Base-by-base conservation (phyloP, 768 basidiomycete genomes). In the Mrakia hoshinonis region DNA sequence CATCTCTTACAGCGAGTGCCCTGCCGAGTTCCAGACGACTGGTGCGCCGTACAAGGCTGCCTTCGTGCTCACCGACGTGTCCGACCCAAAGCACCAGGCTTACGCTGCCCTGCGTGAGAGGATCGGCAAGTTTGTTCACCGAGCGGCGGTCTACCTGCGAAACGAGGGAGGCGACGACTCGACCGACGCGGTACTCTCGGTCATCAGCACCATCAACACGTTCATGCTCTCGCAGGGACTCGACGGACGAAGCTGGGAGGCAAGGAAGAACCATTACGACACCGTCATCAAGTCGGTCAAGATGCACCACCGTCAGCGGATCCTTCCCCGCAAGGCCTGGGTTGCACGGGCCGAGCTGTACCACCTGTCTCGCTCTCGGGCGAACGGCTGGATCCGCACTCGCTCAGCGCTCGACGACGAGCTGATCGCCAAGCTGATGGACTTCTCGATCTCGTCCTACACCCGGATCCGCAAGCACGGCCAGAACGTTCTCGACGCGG, bases 361-460 rank as follows among this genome's bases (percentile, higher is more conserved):
- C 31, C 64, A 65, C 43, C 29, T 84, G 61, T 85, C 85, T 10
- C 85, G 90, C 36, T 81, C 90, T 46, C 89, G 89, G 76, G 86
- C 90, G 83, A 87, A 90, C 74, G 83, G 88, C 1, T 77, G 90
- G 63, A 89, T 88, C 78, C 87, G 90, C 55, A 83, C 84, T 51
- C 85, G 91, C 36, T 87, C 88, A 11, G 84, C 82, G 43, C 82
- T 90, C n/a, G 90, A 91, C 73, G 89, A 91, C 77, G 81, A 79
- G 72, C 80, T 92, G 26, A 80, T 92, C 9, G 77, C 81, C 7
- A 89, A 90, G 76, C 79, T 92, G 24, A 82, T 87, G 12, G 88
- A 89, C 74, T 79, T 91, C 48, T 89, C 89, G 48, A 81, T 92
- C 29, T 92, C 90, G 0, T 87, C 87, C 4, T 92, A 92, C 76